phyloP scores from a whole-genome alignment of 108 stramenopile genomes.

The Parietichytrium sp. region DNA sequence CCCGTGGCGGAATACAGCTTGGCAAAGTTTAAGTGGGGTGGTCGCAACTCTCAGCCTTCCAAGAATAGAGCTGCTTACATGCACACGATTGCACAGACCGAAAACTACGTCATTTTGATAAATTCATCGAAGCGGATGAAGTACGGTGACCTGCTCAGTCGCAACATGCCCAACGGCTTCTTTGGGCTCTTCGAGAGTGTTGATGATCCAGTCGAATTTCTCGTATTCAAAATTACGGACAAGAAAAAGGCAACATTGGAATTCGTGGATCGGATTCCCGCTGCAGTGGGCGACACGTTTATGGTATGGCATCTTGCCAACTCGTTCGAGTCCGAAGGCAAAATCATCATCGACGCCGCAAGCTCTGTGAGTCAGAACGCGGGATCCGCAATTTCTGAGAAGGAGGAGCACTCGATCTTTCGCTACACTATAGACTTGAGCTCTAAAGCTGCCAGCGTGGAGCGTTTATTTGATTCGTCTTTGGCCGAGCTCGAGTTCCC shows the following conservation, averaged over 20 bases:
- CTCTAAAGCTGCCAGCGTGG: not conserved
- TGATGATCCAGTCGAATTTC: not conserved
- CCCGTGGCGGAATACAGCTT: not conserved
- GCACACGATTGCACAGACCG: slow-evolving; percentile 30
- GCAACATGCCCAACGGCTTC: not conserved
- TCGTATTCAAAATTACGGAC: not conserved
- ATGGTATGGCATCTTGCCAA: slow-evolving; percentile 34
- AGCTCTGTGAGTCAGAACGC: too few relatives aligned
- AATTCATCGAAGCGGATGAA: not conserved
- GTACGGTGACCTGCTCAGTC: not conserved
- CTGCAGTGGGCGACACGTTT: not conserved
- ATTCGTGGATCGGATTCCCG: not conserved
- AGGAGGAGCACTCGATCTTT: not conserved
- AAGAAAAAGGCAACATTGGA: not conserved
- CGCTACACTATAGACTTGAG: not conserved
- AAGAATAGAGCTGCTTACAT: slow-evolving; percentile 24
- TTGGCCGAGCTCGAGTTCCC: not conserved
- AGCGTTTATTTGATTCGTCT: not conserved
- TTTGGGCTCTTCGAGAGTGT: slow-evolving; percentile 20
- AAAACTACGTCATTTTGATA: not conserved
- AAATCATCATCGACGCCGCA: not conserved
- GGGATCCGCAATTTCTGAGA: not conserved
- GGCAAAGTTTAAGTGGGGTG: not conserved
- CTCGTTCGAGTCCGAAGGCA: not conserved
- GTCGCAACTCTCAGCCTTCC: not conserved